These are phyloP conservation scores for Fagopyrum homotropicum DNA, from an alignment of 148 eudicot genomes.

Conservation along the genomic window DNA sequence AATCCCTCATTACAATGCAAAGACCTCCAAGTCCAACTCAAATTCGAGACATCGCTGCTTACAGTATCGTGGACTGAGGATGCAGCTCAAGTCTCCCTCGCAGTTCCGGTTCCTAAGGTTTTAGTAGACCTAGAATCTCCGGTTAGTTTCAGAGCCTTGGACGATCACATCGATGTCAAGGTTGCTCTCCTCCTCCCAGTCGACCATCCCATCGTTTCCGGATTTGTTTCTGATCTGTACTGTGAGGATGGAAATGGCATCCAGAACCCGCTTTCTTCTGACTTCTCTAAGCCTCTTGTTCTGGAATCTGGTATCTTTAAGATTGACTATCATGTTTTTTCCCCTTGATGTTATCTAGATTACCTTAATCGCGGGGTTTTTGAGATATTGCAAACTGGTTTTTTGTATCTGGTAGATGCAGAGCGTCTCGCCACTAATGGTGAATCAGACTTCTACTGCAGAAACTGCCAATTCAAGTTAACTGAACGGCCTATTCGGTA, in stretches of 20 bases:
- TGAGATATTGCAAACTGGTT: neutral
- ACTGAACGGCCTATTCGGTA: slow-evolving; percentile 49
- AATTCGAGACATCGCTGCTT: slow-evolving; percentile 38
- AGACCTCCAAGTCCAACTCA: slow-evolving; percentile 33
- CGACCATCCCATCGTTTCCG: slow-evolving; percentile 69
- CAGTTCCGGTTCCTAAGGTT: slow-evolving; percentile 71
- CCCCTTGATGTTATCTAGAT: too few relatives aligned
- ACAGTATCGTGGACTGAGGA: slow-evolving; percentile 31
- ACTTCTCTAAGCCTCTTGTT: slow-evolving; percentile 29
- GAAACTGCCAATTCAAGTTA: slow-evolving; percentile 55
- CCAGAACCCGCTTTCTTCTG: neutral
- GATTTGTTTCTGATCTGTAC: slow-evolving; percentile 34
- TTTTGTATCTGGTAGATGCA: slow-evolving; percentile 32
- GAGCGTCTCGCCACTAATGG: slow-evolving; percentile 37
- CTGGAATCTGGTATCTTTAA: slow-evolving; percentile 48
- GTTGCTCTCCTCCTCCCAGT: slow-evolving; percentile 62
- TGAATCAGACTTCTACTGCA: slow-evolving; percentile 62
- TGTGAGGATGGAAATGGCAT: slow-evolving; percentile 21
- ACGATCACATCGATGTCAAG: slow-evolving; percentile 71
- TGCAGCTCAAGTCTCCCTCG: slow-evolving; percentile 21
- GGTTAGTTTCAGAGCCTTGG: slow-evolving; percentile 28
- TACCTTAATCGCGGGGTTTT: neutral
- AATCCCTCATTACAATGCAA: slow-evolving; percentile 42
- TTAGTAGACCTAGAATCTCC: slow-evolving; percentile 67
- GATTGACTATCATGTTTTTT: neutral